Evolutionary conservation across 1,284 basidiomycete genomes (phyloP).

Genomic region (Trichosporon faecale): DNA sequence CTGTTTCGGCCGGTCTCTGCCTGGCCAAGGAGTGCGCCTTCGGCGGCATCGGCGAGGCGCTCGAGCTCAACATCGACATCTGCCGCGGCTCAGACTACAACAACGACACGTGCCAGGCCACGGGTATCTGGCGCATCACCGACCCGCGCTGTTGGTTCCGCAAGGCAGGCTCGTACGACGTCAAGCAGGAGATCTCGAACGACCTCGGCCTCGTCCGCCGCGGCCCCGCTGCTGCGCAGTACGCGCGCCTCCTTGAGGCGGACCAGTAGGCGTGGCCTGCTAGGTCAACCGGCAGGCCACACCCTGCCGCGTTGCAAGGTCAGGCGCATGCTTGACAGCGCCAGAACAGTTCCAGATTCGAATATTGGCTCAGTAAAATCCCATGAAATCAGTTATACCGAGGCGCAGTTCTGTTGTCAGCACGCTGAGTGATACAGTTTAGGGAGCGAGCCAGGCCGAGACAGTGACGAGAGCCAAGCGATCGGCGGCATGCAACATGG

Average conservation of each 20-base stretch:
- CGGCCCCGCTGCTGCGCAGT: not conserved
- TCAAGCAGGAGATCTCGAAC: not conserved
- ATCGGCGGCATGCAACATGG: too few relatives aligned
- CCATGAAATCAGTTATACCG: not conserved
- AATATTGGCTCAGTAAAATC: not conserved
- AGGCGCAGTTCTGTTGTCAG: not conserved
- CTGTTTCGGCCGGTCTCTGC: not conserved
- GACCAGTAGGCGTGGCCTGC: not conserved
- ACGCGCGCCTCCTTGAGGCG: not conserved
- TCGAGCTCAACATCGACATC: not conserved
- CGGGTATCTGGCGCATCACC: slow-evolving; percentile 12
- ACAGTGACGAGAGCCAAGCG: not conserved
- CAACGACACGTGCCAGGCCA: slow-evolving; percentile 4
- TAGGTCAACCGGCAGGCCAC: too few relatives aligned
- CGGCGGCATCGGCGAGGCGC: not conserved
- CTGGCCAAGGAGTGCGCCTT: not conserved
- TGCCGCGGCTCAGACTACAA: not conserved
- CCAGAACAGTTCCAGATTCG: too few relatives aligned
- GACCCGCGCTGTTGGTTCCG: slow-evolving; percentile 12
- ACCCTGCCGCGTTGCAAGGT: too few relatives aligned
- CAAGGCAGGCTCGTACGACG: not conserved
- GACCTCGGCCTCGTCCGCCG: not conserved
- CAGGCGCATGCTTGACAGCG: too few relatives aligned
- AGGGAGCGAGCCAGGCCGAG: not conserved
- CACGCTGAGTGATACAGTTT: not conserved